Conservation (phyloP, 768 basidiomycete genomes). For the Tricholoma sp. region DNA sequence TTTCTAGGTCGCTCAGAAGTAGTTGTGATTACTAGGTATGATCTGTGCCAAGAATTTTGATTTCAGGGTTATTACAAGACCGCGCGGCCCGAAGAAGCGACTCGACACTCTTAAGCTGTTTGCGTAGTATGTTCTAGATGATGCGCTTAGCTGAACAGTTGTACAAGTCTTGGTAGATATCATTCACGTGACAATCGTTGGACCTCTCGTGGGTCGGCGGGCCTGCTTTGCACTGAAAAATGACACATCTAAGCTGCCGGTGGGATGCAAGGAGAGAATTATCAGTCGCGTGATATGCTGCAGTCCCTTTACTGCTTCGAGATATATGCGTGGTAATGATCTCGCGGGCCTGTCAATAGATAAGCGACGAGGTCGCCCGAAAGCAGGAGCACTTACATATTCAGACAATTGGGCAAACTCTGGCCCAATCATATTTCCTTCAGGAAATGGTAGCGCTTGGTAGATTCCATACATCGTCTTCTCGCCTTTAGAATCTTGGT, state of each 20-base stretch:
- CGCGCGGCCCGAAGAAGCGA: neutral
- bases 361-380: neutral
- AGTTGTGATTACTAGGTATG: neutral
- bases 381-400: neutral
- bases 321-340: slow-evolving; percentile 7
- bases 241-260: neutral
- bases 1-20: neutral
- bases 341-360: slow-evolving; percentile 4
- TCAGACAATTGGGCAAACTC: slow-evolving; percentile 4
- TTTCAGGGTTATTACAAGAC: neutral
- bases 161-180: neutral
- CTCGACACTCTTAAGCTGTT: no score
- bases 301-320: slow-evolving; percentile 4
- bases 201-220: neutral
- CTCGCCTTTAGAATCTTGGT: neutral
- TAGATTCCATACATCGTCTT: slow-evolving; percentile 8
- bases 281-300: neutral
- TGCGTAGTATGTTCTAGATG: neutral
- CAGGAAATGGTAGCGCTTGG: slow-evolving; percentile 3
- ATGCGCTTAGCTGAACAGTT: neutral
- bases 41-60: neutral
- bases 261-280: neutral
- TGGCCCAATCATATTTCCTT: slow-evolving; percentile 9
- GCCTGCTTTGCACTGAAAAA: neutral
- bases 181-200: neutral